Percentiles rank a stretch among this genome's conserved stretches.
These are phyloP conservation scores for Pyrenophora seminiperda DNA, from an alignment of 2,329 filamentous ascomycete species.

Conservation along the genomic window DNA sequence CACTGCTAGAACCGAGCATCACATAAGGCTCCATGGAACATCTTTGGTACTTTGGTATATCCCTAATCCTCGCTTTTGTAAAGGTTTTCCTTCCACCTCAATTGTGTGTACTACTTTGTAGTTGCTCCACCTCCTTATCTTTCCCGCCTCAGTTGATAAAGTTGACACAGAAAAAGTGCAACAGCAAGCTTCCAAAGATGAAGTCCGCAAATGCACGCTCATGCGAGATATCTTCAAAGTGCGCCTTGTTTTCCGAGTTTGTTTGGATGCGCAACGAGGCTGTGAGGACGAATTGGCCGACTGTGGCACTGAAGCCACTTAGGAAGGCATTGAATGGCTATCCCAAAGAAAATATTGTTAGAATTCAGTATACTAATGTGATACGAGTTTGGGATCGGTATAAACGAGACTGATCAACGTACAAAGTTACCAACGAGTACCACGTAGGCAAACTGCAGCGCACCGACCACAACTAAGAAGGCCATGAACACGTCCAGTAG, in stretches of 20 bases:
- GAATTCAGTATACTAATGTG: too few species aligned
- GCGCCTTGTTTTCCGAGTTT: slow-evolving; percentile 76
- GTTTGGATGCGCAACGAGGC: slow-evolving; percentile 91
- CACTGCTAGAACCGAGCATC: not conserved
- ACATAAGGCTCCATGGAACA: not conserved
- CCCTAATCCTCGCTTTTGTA: not conserved
- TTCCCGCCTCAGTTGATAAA: slow-evolving; percentile 84
- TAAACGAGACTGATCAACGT: too few species aligned
- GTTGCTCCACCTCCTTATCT: not conserved
- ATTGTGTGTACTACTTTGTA: not conserved
- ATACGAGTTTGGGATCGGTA: too few species aligned
- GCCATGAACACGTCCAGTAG: slow-evolving; percentile 88
- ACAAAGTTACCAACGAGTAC: slow-evolving; percentile 93
- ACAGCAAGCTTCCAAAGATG: slow-evolving; percentile 88
- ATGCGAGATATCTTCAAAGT: slow-evolving; percentile 77
- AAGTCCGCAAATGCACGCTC: slow-evolving; percentile 96
- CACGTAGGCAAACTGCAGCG: slow-evolving; percentile 93
- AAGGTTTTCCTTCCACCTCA: not conserved
- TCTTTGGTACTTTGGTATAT: slow-evolving; percentile 2
- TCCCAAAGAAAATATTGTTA: not conserved
- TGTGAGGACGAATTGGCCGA: slow-evolving; percentile 96
- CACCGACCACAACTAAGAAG: slow-evolving; percentile 84
- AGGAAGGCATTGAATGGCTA: slow-evolving; percentile 99
- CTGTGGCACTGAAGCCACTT: slow-evolving; percentile 89
- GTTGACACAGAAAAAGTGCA: slow-evolving; percentile 99